phyloP scores from a whole-genome alignment of 441 rosid genomes.

The Erodium moschatum region DNA sequence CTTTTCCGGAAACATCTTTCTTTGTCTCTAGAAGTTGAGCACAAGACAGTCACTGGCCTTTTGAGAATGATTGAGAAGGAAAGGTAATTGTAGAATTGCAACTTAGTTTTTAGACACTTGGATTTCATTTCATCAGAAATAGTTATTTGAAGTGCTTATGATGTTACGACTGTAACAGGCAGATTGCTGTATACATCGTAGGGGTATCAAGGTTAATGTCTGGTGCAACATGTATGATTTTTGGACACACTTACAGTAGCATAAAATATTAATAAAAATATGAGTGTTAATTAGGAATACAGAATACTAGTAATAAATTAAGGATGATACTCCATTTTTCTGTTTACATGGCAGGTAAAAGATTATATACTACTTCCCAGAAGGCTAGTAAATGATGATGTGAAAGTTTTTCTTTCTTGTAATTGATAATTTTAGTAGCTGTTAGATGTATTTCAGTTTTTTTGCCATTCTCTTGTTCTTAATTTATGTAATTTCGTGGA shows the following conservation, averaged over 20 bases:
- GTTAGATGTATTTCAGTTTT: not conserved
- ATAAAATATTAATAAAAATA: not conserved
- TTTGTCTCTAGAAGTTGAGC: slow-evolving; percentile 80
- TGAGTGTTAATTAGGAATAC: not conserved
- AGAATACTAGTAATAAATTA: not conserved
- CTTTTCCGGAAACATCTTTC: slow-evolving; percentile 85
- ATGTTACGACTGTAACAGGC: not conserved
- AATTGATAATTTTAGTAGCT: not conserved
- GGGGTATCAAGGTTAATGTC: not conserved
- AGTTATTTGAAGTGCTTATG: not conserved
- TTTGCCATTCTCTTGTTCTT: not conserved
- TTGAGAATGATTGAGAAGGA: slow-evolving; percentile 90
- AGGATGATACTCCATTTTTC: not conserved
- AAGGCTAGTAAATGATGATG: not conserved
- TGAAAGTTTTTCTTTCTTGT: not conserved
- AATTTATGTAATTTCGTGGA: not conserved
- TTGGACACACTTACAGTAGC: not conserved
- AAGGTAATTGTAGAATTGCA: slow-evolving; percentile 40
- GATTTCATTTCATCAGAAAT: not conserved
- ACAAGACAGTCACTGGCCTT: slow-evolving; percentile 92
- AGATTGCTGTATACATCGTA: not conserved
- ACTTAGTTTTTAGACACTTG: not conserved
- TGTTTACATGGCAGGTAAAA: not conserved
- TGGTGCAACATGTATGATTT: not conserved
- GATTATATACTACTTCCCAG: not conserved